These are phyloP conservation scores for Tolypocladium endophyticum DNA, from an alignment of 2,329 filamentous ascomycete species.

Conservation along the genomic window DNA sequence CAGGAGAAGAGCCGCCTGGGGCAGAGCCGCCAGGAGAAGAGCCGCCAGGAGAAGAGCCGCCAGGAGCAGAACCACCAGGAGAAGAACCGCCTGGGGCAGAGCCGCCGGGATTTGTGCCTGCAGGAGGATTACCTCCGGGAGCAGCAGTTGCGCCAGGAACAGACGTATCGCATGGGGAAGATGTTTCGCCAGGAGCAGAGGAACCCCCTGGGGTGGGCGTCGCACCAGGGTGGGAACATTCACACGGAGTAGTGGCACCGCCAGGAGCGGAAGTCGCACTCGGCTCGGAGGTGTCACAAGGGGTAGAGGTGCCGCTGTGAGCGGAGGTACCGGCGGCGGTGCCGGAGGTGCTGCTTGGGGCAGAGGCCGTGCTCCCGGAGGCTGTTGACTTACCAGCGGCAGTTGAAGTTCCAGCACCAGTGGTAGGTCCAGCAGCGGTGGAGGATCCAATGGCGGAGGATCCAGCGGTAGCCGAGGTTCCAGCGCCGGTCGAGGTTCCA, in stretches of 20 bases:
- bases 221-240: neutral
- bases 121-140: neutral
- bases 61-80: neutral
- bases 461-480: neutral
- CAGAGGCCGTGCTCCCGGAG: neutral
- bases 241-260: neutral
- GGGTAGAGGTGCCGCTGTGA: neutral
- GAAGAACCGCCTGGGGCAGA: neutral
- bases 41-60: neutral
- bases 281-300: neutral
- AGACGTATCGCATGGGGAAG: neutral
- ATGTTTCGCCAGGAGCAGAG: neutral
- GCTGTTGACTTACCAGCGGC: neutral
- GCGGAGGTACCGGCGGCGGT: neutral
- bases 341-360: neutral
- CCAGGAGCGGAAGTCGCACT: neutral
- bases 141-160: neutral
- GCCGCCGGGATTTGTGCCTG: neutral
- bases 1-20: neutral
- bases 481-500: neutral
- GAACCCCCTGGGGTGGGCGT: neutral
- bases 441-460: neutral
- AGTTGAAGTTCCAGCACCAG: neutral
- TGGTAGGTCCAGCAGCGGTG: neutral
- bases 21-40: neutral